phyloP scores from a whole-genome alignment of 192 early-diverging fungal species.

The Diversispora epigaea region DNA sequence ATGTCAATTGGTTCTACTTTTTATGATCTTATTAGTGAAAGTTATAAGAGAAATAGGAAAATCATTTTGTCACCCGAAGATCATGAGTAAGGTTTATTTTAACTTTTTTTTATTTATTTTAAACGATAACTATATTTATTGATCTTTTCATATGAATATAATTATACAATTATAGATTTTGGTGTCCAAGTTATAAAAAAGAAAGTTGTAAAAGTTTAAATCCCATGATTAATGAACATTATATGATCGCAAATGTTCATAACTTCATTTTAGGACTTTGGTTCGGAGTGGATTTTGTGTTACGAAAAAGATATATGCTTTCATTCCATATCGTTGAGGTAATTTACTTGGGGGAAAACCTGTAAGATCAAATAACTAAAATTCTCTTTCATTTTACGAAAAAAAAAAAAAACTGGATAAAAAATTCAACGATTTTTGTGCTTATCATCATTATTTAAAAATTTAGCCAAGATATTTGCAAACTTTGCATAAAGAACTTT shows the following conservation, averaged over 20 bases:
- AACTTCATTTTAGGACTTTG: constrained; percentile 1
- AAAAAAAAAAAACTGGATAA: neutral
- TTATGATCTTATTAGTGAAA: constrained; percentile 8
- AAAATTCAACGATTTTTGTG: neutral
- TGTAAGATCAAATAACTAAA: neutral
- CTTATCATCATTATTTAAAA: neutral
- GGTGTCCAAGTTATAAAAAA: constrained; percentile 22
- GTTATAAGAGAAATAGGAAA: neutral
- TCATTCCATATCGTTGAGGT: constrained; percentile 2
- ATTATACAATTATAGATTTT: constrained; percentile 16
- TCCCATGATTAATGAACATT: constrained; percentile 16
- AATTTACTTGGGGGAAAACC: neutral
- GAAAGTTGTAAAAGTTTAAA: constrained; percentile 8
- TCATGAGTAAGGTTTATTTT: neutral
- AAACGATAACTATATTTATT: no score
- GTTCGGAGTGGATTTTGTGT: neutral
- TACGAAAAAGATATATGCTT: neutral
- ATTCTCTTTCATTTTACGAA: neutral
- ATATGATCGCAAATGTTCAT: neutral
- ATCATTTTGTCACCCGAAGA: constrained; percentile 8
- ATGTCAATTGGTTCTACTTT: neutral
- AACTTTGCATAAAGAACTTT: constrained; percentile 2
- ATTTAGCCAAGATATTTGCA: neutral
- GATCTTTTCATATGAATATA: neutral
- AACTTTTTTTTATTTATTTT: neutral